Base-by-base conservation (phyloP, 306 rosid genomes). In the Citrullus colocynthis region DNA sequence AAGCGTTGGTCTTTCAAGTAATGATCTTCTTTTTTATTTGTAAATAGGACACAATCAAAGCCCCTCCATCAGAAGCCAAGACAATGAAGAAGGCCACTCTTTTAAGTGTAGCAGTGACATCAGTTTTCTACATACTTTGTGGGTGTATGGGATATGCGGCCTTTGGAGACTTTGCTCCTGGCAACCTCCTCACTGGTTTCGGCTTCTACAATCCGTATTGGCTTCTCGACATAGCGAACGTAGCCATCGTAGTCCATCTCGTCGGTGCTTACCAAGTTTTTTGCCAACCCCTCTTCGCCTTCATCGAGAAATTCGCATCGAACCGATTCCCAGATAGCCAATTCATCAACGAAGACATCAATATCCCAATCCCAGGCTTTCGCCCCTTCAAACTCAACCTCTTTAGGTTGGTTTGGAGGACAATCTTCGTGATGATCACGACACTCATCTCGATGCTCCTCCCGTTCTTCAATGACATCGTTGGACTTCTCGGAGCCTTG, bases 71-170 rank as follows among this genome's bases (percentile, higher is more conserved):
- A 51, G 98, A 93, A 82, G 88, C 88, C 65, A 91, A 87, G 85
- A 87, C 95, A 80, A 93, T 93, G 98, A 93, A 84, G 85, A 93
- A 87, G 75, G 96, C 98, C 0, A 81, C 88, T 66, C 30, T 62
- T 39, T 1, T 87, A 15, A 93, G 98, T 37, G 88, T 84, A 9
- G 55, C 83, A 8, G 90, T 87, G 74, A 88, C 97, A 16, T 89
- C 98, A 64, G 41, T 79, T 67, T 93, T 91, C 85, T 93, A 93
- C 78, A 80, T 87, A 88, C 78, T 87, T 0, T 91, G 97, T 87
- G 98, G 97, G 2, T 85, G 89, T 83, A 88, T 88, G 89, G 98
- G 98, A 1, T 93, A 93, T 76, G 98, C 95, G 14, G 97, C 98
- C 67, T 89, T 89, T 76, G 98, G 98, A 13, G 91, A 93, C 78